A percentile compares a stretch with the other conserved stretches of the same genome.
Conservation (phyloP, 306 rosid genomes). For the Alnus glutinosa region DNA sequence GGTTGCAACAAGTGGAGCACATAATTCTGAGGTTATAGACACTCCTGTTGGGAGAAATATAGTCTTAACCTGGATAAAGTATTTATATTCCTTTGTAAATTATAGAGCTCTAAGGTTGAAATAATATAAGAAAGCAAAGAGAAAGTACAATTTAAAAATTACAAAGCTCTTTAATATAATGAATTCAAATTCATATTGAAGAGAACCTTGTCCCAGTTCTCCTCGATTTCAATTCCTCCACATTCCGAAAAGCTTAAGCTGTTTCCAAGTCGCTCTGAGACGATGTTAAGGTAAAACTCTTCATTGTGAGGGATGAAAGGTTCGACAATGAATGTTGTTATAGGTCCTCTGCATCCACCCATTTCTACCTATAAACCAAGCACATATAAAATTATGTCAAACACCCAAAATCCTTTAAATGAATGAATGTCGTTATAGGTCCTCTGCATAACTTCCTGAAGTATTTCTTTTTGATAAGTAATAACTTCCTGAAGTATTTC, state of each 20-base stretch:
- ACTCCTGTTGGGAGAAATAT: slow-evolving; percentile 76
- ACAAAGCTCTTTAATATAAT: background rate
- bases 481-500: no score
- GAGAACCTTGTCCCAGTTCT: slow-evolving; percentile 92
- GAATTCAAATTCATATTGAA: background rate
- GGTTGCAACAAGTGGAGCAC: slow-evolving; percentile 90
- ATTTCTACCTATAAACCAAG: slow-evolving; percentile 64
- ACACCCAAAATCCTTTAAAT: no score
- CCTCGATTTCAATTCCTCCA: slow-evolving; percentile 97
- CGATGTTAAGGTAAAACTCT: slow-evolving; percentile 92
- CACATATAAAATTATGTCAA: slow-evolving; percentile 8
- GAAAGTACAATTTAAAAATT: background rate
- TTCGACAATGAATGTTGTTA: slow-evolving; percentile 92
- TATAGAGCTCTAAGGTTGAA: background rate
- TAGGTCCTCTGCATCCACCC: slow-evolving; percentile 95
- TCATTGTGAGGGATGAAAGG: slow-evolving; percentile 92
- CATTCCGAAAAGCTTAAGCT: slow-evolving; percentile 95
- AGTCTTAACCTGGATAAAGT: slow-evolving; percentile 76
- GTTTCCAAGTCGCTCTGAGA: slow-evolving; percentile 86
- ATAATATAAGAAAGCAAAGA: slow-evolving; percentile 1
- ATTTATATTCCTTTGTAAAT: slow-evolving; percentile 26
- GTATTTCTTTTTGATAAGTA: no score
- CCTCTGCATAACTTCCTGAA: no score
- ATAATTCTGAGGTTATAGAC: slow-evolving; percentile 61
- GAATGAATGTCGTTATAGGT: no score